A percentile compares a stretch with the other conserved stretches of the same genome.
Evolutionary conservation across 345 rosid species (phyloP).

Genomic region (Brassica carinata): DNA sequence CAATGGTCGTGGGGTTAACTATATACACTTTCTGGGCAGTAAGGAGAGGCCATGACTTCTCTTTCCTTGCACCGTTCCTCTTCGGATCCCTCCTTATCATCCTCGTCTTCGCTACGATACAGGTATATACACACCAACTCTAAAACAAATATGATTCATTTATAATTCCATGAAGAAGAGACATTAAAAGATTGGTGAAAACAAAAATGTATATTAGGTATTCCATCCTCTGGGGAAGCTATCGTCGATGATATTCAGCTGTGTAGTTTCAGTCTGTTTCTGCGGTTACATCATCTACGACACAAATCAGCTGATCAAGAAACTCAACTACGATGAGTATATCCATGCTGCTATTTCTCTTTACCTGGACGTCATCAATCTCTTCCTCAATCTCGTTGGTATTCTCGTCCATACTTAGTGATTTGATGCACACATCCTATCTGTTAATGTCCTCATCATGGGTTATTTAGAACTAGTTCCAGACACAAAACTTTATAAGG

Average conservation of each 20-base stretch:
- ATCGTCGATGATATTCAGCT: constrained; percentile 47
- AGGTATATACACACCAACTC: constrained; percentile 33
- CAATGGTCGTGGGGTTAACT: constrained; percentile 59
- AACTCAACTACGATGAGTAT: constrained; percentile 53
- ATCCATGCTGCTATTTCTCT: constrained; percentile 59
- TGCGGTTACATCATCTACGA: constrained; percentile 59
- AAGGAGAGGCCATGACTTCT: constrained; percentile 63
- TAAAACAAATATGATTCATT: neutral
- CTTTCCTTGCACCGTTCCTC: constrained; percentile 68
- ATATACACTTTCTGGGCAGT: constrained; percentile 78
- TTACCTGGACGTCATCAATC: constrained; percentile 62
- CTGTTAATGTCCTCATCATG: neutral
- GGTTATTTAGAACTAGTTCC: neutral
- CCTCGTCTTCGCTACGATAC: constrained; percentile 51
- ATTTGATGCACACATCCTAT: neutral
- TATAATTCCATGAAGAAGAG: neutral
- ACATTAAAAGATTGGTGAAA: neutral
- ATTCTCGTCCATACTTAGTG: neutral
- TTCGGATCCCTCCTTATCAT: constrained; percentile 44
- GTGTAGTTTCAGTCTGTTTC: constrained; percentile 51
- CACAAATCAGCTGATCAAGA: constrained; percentile 62
- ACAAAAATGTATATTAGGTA: constrained; percentile 29
- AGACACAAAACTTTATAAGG: neutral
- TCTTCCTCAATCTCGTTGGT: constrained; percentile 54
- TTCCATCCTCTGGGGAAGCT: constrained; percentile 50